These are phyloP conservation scores for Nicotiana knightiana DNA, from an alignment of 257 asterid genomes.

Conservation along the genomic window DNA sequence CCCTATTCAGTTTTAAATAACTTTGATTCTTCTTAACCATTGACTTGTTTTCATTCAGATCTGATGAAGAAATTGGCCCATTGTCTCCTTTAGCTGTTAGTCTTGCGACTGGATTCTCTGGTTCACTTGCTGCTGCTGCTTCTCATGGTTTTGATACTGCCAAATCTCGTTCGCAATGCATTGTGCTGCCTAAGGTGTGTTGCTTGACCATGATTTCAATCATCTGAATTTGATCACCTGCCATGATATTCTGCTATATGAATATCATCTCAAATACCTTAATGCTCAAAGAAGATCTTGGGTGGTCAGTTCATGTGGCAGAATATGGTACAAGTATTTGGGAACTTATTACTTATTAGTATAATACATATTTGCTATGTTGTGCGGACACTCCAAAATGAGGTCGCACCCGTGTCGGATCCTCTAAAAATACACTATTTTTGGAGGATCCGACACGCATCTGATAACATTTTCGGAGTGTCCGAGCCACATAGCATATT, in stretches of 20 bases:
- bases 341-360: not conserved
- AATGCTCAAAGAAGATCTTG: not conserved
- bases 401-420: no score
- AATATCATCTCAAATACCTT: not conserved
- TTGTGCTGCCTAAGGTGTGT: constrained; percentile 74
- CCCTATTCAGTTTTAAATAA: not conserved
- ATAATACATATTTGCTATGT: not conserved
- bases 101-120: constrained; percentile 91
- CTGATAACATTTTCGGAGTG: no score
- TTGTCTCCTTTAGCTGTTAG: constrained; percentile 80
- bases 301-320: not conserved
- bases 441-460: no score
- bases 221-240: not conserved
- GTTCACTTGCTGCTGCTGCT: constrained; percentile 94
- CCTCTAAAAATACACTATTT: no score
- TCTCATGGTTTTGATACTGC: constrained; percentile 95
- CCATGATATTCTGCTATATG: not conserved
- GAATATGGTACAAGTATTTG: not conserved
- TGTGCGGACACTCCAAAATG: no score
- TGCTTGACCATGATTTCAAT: not conserved
- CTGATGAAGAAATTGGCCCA: constrained; percentile 71
- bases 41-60: constrained; percentile 27
- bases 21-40: not conserved
- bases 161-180: constrained; percentile 75
- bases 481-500: no score